phyloP scores from a whole-genome alignment of 148 eudicot genomes.

The Vaccinium darrowii region DNA sequence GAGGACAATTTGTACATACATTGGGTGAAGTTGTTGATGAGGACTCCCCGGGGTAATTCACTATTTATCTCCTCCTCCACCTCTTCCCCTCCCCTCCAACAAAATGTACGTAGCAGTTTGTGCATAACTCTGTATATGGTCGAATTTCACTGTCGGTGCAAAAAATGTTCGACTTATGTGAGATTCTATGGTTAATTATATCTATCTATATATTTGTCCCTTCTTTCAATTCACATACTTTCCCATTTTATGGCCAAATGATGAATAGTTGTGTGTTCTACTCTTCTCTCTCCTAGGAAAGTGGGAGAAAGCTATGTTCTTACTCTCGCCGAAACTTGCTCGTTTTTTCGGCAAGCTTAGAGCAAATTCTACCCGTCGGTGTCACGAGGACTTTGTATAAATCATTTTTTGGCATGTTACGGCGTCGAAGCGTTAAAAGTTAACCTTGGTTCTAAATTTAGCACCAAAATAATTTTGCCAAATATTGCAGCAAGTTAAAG shows the following conservation, averaged over 20 bases:
- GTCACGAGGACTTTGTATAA: too few species aligned
- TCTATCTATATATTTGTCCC: background rate
- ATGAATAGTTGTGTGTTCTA: background rate
- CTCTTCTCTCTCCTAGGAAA: too few species aligned
- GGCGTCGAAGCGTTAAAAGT: background rate
- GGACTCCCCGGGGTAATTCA: background rate
- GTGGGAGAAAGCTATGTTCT: too few species aligned
- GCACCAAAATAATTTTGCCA: background rate
- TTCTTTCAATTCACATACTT: background rate
- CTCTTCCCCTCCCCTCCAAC: background rate
- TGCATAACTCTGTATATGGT: slow-evolving; percentile 16
- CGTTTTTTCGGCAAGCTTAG: background rate
- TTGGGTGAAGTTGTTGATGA: background rate
- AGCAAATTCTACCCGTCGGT: background rate
- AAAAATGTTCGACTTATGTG: background rate
- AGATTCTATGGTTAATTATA: background rate
- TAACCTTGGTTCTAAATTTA: background rate
- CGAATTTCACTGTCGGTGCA: slow-evolving; percentile 5
- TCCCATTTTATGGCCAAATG: background rate
- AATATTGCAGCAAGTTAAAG: too few species aligned
- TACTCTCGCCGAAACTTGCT: background rate
- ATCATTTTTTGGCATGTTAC: background rate
- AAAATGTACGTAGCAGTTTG: slow-evolving; percentile 19
- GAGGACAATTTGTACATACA: slow-evolving; percentile 13
- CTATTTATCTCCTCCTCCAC: background rate